phyloP scores from a whole-genome alignment of 2,329 filamentous ascomycete species.

The Furcasterigmium furcatum region DNA sequence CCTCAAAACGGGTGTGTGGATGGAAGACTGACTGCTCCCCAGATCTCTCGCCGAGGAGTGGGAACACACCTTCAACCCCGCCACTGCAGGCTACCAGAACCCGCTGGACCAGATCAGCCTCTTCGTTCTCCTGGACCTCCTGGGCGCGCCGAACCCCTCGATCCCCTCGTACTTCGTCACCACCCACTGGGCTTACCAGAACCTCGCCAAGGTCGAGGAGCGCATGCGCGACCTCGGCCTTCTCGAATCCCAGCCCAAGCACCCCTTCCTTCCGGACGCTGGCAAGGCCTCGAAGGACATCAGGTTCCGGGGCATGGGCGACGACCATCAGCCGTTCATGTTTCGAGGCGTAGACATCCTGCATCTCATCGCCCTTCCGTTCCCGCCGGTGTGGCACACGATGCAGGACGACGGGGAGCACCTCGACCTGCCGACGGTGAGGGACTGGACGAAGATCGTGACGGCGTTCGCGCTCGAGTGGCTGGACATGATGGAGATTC shows the following conservation, averaged over 20 bases:
- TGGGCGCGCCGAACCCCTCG: slow-evolving; percentile 57
- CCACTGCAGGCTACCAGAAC: slow-evolving; percentile 66
- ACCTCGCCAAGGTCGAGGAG: slow-evolving; percentile 61
- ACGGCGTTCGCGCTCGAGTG: slow-evolving; percentile 75
- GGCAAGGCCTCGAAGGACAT: slow-evolving; percentile 37
- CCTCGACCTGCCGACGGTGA: slow-evolving; percentile 66
- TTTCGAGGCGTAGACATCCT: slow-evolving; percentile 69
- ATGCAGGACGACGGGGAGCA: slow-evolving; percentile 70
- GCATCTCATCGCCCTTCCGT: slow-evolving; percentile 71
- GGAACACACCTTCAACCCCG: slow-evolving; percentile 63
- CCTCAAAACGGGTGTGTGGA: not conserved
- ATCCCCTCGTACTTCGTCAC: slow-evolving; percentile 73
- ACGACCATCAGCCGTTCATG: slow-evolving; percentile 80
- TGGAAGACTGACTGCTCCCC: slow-evolving; percentile 2
- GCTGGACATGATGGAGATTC: slow-evolving; percentile 61
- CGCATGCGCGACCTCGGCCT: slow-evolving; percentile 57
- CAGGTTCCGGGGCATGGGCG: slow-evolving; percentile 45
- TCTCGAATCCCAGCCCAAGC: slow-evolving; percentile 32
- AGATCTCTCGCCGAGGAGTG: slow-evolving; percentile 68
- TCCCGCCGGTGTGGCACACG: slow-evolving; percentile 71
- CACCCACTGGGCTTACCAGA: slow-evolving; percentile 79
- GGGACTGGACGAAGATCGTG: slow-evolving; percentile 74
- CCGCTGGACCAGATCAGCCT: slow-evolving; percentile 70
- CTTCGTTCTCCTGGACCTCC: slow-evolving; percentile 72
- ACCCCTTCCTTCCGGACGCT: slow-evolving; percentile 54